Base-by-base conservation (phyloP, 2,329 filamentous ascomycete genomes). In the Mycosphaerelloides madeirae region DNA sequence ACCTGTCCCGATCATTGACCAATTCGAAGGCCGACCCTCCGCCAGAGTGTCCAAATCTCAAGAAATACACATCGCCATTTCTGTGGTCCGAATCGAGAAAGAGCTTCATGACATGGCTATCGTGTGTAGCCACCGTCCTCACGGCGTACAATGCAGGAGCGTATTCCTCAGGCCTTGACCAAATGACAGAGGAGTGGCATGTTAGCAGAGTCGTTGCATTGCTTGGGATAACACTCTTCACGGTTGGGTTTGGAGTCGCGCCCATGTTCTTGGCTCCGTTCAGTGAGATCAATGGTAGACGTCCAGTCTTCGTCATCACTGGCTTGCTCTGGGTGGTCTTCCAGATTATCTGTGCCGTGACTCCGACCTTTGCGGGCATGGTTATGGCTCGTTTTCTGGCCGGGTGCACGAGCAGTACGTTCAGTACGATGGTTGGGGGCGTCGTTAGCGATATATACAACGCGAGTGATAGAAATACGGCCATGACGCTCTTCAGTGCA, bases 221-320 rank as follows among this genome's bases (percentile, higher is more conserved):
- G 4, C 72, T 81, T 1, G 87, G 87, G 28, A 86, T 95, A 49
- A 94, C 89, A 0, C 78, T 80, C 0, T 96, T 93, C 65, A 93
- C 87, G 35, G 59, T 76, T 28, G 89, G 90, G 3, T 95, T 95
- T 55, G 87, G 78, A 0, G 65, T 89, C 18, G 85, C 87, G 0
- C 90, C 90, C 0, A 95, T 96, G 89, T 74, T 87, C 1, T 76
- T 95, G 0, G 90, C 90, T 0, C 90, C 90, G 0, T 84, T 95
- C 53, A 45, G 39, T 13, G 90, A 96, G 67, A 84, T 94, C 62
- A 88, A 93, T 65, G 90, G 90, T 3, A 80, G 90, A 2, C 81
- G 87, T 43, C 87, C 89, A 0, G 85, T 95, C 28, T 93, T 95
- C 58, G 74, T 90, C 18, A 72, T 74, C 1, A 83, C 85, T 7